Evolutionary conservation across 768 basidiomycete species (phyloP), one percentile per base, ranked within the genome.

Genomic region (Auricularia sp.): DNA sequence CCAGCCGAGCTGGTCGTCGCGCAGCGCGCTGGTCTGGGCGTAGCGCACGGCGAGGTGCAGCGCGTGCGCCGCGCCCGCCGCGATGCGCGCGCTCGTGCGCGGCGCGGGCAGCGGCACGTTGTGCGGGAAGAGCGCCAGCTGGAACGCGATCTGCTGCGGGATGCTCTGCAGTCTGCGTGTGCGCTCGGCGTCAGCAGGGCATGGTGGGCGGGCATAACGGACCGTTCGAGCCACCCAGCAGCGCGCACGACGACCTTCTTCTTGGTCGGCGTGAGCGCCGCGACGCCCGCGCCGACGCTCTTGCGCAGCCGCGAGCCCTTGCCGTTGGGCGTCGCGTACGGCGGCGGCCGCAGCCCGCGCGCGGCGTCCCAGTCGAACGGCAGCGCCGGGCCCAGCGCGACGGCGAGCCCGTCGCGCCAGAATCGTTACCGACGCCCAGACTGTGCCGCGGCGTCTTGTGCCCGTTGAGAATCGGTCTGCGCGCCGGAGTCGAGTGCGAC

Each of bases 301-400:
- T 64, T 56, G 42, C 71, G 56, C 56, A 59, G 56, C 8, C 56
- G 56, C 47, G 47, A 51, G 10, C 47, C 47, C 10, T 18, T 33
- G 56, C 16, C 23, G 23, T 59, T 59, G 59, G 2, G 88, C 0
- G 86, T 85, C 2, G 78, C 79, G 78, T 88, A 93, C 3, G 91
- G 91, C 3, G 91, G 83, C 3, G 88, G 86, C 66, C 79, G 80
- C 61, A 82, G 78, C 0, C 83, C 80, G n/a, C 87, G 80, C 12
- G 86, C 91, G 0, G 91, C 91, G 36, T 89, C 87, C 91, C 91
- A 93, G 76, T 93, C 91, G 70, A 93, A 93, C 34, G 56, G 56
- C 33, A 59, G 29, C 29, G 56, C 21, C 56, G 56, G 56, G 6
- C 7, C 56, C 23, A 59, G 23, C 14, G 56, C 56, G 56, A 59